Evolutionary conservation across 1,284 basidiomycete genomes (phyloP).

Genomic region (Ceratobasidium theobromae): DNA sequence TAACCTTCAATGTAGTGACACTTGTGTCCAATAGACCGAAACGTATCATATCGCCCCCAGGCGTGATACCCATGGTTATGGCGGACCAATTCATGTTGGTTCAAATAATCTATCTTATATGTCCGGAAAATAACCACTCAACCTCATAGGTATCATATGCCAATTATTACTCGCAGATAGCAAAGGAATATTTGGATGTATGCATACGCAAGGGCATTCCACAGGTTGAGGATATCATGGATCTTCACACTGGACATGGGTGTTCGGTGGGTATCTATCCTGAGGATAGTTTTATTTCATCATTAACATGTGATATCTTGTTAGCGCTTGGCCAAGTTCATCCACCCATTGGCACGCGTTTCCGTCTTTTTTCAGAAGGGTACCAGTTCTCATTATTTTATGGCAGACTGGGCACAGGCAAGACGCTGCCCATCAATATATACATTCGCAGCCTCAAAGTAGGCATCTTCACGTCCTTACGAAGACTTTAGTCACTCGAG

Average conservation of each 20-base stretch:
- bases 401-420: slow-evolving; percentile 21
- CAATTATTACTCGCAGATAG: slow-evolving; percentile 1
- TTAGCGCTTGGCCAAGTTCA: slow-evolving; percentile 17
- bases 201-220: neutral
- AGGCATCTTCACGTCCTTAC: slow-evolving; percentile 16
- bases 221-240: slow-evolving; percentile 2
- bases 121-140: neutral
- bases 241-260: slow-evolving; percentile 24
- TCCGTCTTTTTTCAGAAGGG: neutral
- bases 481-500: slow-evolving; percentile 1
- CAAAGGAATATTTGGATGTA: slow-evolving; percentile 23
- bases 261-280: slow-evolving; percentile 3
- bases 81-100: slow-evolving; percentile 10
- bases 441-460: slow-evolving; percentile 12
- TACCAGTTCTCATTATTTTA: neutral
- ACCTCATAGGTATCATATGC: slow-evolving; percentile 7
- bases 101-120: neutral
- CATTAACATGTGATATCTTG: neutral
- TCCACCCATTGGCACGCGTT: slow-evolving; percentile 3
- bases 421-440: slow-evolving; percentile 24
- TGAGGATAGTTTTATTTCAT: neutral
- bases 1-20: neutral
- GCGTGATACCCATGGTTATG: slow-evolving; percentile 17
- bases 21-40: neutral
- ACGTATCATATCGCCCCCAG: slow-evolving; percentile 5